Evolutionary conservation across 192 early-diverging fungal genomes (phyloP), one percentile per base, ranked within the genome.

Genomic region (Coemansia sp.): DNA sequence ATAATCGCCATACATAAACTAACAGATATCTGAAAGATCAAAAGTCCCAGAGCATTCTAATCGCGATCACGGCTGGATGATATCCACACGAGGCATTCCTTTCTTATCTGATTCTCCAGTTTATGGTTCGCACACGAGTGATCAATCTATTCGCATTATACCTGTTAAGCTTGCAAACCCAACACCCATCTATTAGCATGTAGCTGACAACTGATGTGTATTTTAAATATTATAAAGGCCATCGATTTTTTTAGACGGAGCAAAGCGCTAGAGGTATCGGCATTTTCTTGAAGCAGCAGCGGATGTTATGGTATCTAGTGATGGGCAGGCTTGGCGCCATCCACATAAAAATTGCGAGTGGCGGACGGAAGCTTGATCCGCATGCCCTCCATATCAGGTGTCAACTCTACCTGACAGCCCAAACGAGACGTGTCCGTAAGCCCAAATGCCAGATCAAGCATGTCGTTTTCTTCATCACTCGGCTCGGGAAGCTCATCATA

Each of bases 401-500:
- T 84, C 88, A 98, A 91, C 42, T 84, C 66, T 13, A 97, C 88
- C 73, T 98, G 97, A 76, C 97, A 98, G 13, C 97, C 97, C 62
- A 98, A 84, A 18, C 97, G 87, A 42, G 95, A 97, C 86, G 95
- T 98, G 55, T 97, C 95, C 11, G 95, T 96, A 64, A 97, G 85
- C 11, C 93, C 95, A 85, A 95, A 98, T 13, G 95, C 95, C 68
- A 98, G 69, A 84, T 98, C 97, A 48, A 98, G 77, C 95, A 98
- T 97, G 76, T 98, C 97, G 71, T 97, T 95, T 66, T 98, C 97
- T 71, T 98, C 97, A 75, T 98, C 97, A 6, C 90, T 87, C 4
- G 97, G 97, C 73, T 97, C 95, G 19, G 91, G 92, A 58, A 98
- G 84, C 65, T 87, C 89, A 41, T 93, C 87, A 78, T 88, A 98